Percentiles rank a stretch among this genome's conserved stretches.
phyloP scores from a whole-genome alignment of 2,329 filamentous ascomycete species.

The Blumeria hordei region DNA sequence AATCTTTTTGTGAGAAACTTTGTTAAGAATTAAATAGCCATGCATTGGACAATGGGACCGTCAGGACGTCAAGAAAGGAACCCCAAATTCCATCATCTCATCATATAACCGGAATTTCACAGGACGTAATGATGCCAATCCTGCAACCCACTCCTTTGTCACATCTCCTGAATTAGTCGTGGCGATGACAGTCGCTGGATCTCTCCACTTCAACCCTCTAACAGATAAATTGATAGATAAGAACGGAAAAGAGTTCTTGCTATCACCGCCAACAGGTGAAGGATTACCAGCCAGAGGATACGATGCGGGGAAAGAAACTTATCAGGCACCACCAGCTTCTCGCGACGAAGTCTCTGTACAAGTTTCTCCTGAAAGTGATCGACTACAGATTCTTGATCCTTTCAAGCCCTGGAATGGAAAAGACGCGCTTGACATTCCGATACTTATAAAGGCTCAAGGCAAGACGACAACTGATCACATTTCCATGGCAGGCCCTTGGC shows the following conservation, averaged over 20 bases:
- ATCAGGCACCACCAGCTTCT: conserved; percentile 78
- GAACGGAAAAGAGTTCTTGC: conserved; percentile 87
- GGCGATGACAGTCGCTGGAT: conserved; percentile 62
- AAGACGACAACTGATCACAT: conserved; percentile 97
- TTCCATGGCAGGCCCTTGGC: conserved; percentile 89
- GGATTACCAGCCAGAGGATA: conserved; percentile 65
- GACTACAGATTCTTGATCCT: conserved; percentile 73
- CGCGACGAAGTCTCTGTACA: conserved; percentile 49
- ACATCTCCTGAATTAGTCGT: conserved; percentile 78
- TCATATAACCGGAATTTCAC: conserved; percentile 99
- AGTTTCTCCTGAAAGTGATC: conserved; percentile 74
- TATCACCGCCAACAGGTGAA: conserved; percentile 54
- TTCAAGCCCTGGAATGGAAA: conserved; percentile 84
- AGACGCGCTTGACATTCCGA: conserved; percentile 61
- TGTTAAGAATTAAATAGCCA: conserved; percentile 14
- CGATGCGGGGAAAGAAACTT: conserved; percentile 78
- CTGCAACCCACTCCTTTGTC: conserved; percentile 81
- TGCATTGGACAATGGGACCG: conserved; percentile 95
- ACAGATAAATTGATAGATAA: conserved; percentile 82
- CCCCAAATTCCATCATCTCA: conserved; percentile 87
- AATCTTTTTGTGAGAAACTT: neutral
- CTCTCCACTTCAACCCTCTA: conserved; percentile 81
- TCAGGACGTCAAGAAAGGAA: conserved; percentile 78
- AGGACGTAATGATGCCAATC: conserved; percentile 89
- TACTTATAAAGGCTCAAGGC: conserved; percentile 87